phyloP scores from a whole-genome alignment of 352 stramenopile species.

The Peronospora belbahrii region DNA sequence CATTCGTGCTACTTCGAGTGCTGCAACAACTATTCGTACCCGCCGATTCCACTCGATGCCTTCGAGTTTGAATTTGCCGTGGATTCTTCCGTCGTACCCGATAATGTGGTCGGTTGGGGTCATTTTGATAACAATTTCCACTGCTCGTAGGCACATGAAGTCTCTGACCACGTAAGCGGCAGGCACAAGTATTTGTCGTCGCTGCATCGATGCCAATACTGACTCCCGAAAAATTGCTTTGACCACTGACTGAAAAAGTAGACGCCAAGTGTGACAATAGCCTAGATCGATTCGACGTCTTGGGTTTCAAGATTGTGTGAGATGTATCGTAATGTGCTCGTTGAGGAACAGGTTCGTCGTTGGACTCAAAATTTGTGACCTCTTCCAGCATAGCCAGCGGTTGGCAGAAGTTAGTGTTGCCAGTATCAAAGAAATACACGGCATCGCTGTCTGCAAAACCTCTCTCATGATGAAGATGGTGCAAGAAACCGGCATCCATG shows the following conservation, averaged over 20 bases:
- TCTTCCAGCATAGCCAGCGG: slow-evolving; percentile 36
- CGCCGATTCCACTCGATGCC: slow-evolving; percentile 8
- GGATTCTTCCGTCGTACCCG: slow-evolving; percentile 4
- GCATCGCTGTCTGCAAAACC: slow-evolving; percentile 27
- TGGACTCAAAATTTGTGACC: slow-evolving; percentile 11
- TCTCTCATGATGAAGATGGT: slow-evolving; percentile 36
- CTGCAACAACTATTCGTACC: slow-evolving; percentile 16
- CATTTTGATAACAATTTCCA: slow-evolving; percentile 3
- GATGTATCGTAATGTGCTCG: neutral
- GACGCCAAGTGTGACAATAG: slow-evolving; percentile 23
- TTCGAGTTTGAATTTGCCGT: slow-evolving; percentile 3
- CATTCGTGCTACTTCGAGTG: neutral
- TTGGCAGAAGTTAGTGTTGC: slow-evolving; percentile 36
- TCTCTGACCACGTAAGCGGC: slow-evolving; percentile 14
- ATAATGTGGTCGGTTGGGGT: neutral
- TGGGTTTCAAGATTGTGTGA: slow-evolving; percentile 7
- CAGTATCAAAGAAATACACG: slow-evolving; percentile 50
- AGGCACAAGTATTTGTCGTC: slow-evolving; percentile 10
- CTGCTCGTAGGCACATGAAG: slow-evolving; percentile 6
- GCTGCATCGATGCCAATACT: neutral
- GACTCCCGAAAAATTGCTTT: slow-evolving; percentile 8
- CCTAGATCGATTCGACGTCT: slow-evolving; percentile 7
- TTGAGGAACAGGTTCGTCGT: slow-evolving; percentile 12
- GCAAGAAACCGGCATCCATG: slow-evolving; percentile 56
- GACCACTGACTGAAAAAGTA: slow-evolving; percentile 16